Percentiles rank a stretch among this genome's conserved stretches.
Evolutionary conservation across 1,139 yeast species (phyloP).

Genomic region (Kazachstania sp.): DNA sequence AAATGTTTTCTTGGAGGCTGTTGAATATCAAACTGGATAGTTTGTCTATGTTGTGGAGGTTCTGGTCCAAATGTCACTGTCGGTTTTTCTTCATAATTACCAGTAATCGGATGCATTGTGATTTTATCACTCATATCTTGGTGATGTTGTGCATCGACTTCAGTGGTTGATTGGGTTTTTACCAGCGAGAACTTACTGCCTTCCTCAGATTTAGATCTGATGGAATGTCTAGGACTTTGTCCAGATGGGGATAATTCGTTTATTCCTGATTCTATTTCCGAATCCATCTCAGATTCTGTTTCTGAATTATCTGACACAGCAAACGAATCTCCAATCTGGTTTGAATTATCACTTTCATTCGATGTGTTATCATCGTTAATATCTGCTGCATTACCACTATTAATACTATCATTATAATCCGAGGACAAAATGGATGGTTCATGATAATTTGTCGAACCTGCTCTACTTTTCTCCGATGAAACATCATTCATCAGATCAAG

Average conservation of each 20-base stretch:
- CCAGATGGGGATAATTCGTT: not conserved
- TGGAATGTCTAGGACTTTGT: not conserved
- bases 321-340: conserved; percentile 3
- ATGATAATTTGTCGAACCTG: not conserved
- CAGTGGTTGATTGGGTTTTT: not conserved
- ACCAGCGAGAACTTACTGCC: not conserved
- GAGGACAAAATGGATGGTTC: not conserved
- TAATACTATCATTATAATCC: not conserved
- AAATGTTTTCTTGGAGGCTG: conserved; percentile 18
- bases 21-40: conserved; percentile 24
- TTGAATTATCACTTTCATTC: conserved; percentile 2
- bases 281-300: not conserved
- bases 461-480: not conserved
- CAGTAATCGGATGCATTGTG: not conserved
- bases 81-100: not conserved
- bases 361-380: conserved; percentile 3
- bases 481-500: not conserved
- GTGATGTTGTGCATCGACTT: not conserved
- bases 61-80: not conserved
- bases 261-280: not conserved
- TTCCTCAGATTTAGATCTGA: not conserved
- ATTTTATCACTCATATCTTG: not conserved
- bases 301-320: not conserved
- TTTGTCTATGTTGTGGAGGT: conserved; percentile 8
- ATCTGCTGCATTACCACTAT: conserved; percentile 6